Percentiles rank a stretch among this genome's conserved stretches.
These are phyloP conservation scores for Termitomyces sp. DNA, from an alignment of 768 basidiomycete species.

Conservation along the genomic window DNA sequence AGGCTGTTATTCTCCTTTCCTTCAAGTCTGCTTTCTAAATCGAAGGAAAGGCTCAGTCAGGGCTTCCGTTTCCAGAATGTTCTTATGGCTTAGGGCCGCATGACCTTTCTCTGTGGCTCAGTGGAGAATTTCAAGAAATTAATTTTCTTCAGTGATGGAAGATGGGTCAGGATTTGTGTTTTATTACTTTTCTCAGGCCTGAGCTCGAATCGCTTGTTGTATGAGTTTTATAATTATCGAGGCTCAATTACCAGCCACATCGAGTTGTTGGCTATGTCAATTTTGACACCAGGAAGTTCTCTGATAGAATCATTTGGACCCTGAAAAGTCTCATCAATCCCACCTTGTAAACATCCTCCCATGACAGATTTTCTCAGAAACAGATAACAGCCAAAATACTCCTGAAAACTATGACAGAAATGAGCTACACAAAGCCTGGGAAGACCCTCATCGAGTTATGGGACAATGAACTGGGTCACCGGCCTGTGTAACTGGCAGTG, in stretches of 20 bases:
- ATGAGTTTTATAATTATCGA: neutral
- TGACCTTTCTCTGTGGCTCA: neutral
- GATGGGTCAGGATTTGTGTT: too few species aligned
- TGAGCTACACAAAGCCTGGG: too few species aligned
- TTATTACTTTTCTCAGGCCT: neutral
- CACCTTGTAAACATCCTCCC: neutral
- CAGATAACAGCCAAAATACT: neutral
- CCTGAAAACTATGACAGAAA: too few species aligned
- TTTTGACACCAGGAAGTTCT: neutral
- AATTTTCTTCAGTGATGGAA: too few species aligned
- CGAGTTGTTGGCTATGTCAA: neutral
- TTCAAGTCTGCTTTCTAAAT: neutral
- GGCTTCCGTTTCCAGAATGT: neutral
- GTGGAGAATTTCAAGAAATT: neutral
- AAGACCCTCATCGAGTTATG: too few species aligned
- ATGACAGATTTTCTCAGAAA: neutral
- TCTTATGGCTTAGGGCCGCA: neutral
- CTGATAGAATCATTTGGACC: neutral
- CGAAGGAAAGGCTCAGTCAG: neutral
- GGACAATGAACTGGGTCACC: too few species aligned
- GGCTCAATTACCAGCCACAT: neutral
- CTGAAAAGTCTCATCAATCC: neutral
- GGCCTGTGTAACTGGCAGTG: too few species aligned
- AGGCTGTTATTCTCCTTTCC: neutral
- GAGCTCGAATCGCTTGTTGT: neutral